phyloP scores from a whole-genome alignment of 2,329 filamentous ascomycete genomes.

The Xylariaceae sp. region DNA sequence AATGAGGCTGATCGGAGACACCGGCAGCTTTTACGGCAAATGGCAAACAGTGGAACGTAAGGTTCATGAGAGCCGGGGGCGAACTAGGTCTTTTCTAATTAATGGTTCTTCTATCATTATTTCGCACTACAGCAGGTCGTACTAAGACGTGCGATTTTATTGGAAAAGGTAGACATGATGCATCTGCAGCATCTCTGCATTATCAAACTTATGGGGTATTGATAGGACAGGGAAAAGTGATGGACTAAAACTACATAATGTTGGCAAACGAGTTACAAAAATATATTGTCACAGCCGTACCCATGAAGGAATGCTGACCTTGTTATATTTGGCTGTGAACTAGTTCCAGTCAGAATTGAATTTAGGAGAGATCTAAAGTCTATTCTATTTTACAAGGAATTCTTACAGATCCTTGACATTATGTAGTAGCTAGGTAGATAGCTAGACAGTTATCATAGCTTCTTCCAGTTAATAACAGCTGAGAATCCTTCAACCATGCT shows the following conservation, averaged over 20 bases:
- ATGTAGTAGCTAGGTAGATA: too few relatives aligned
- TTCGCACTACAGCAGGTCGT: slow-evolving; percentile 42
- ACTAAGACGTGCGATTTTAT: slow-evolving; percentile 21
- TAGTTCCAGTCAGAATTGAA: neutral
- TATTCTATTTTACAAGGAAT: neutral
- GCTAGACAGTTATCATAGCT: too few relatives aligned
- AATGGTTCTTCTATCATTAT: slow-evolving; percentile 45
- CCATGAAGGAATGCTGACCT: neutral
- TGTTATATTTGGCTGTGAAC: neutral
- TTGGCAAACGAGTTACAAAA: neutral
- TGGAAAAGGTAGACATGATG: neutral
- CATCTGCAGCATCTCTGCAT: neutral
- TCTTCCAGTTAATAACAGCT: neutral
- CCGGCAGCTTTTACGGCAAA: slow-evolving; percentile 39
- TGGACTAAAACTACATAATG: neutral
- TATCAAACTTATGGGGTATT: neutral
- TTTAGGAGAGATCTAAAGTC: neutral
- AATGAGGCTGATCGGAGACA: neutral
- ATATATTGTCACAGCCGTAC: neutral
- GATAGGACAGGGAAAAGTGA: neutral
- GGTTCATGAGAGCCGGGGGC: slow-evolving; percentile 44
- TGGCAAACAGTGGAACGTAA: slow-evolving; percentile 34
- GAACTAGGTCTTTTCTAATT: slow-evolving; percentile 46
- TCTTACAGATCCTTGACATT: neutral
- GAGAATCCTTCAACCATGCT: neutral